phyloP scores from a whole-genome alignment of 345 rosid species.

The Lumnitzera littorea region DNA sequence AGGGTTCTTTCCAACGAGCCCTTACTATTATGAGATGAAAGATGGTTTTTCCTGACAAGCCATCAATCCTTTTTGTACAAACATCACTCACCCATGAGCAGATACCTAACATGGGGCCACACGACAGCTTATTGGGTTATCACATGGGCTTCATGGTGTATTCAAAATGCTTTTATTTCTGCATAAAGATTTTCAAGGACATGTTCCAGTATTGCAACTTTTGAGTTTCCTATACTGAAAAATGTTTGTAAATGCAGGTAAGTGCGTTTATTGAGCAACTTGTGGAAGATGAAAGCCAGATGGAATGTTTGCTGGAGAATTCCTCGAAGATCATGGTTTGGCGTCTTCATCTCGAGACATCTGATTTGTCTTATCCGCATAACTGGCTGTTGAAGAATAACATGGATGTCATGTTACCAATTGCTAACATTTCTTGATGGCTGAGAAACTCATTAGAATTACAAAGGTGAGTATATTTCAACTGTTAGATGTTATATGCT shows the following conservation, averaged over 20 bases:
- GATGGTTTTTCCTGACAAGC: too few relatives aligned
- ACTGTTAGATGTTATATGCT: not conserved
- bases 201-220: not conserved
- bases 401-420: conserved; percentile 27
- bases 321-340: conserved; percentile 56
- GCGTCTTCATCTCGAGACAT: conserved; percentile 25
- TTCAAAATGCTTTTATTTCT: too few relatives aligned
- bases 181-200: too few relatives aligned
- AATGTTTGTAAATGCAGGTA: conserved; percentile 21
- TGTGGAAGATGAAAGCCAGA: conserved; percentile 69
- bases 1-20: too few relatives aligned
- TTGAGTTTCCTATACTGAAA: not conserved
- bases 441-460: not conserved
- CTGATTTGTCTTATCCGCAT: conserved; percentile 27
- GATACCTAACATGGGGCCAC: too few relatives aligned
- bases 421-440: conserved; percentile 17
- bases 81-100: too few relatives aligned
- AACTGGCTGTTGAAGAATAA: conserved; percentile 37
- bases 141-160: too few relatives aligned
- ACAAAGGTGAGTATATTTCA: conserved; percentile 12
- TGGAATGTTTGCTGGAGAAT: conserved; percentile 45
- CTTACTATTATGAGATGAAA: too few relatives aligned
- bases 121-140: too few relatives aligned
- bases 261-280: conserved; percentile 45
- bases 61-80: too few relatives aligned